Percentiles rank a stretch among this genome's conserved stretches.
Evolutionary conservation across 345 rosid genomes (phyloP).

Genomic region (Lenwebbia sp.): DNA sequence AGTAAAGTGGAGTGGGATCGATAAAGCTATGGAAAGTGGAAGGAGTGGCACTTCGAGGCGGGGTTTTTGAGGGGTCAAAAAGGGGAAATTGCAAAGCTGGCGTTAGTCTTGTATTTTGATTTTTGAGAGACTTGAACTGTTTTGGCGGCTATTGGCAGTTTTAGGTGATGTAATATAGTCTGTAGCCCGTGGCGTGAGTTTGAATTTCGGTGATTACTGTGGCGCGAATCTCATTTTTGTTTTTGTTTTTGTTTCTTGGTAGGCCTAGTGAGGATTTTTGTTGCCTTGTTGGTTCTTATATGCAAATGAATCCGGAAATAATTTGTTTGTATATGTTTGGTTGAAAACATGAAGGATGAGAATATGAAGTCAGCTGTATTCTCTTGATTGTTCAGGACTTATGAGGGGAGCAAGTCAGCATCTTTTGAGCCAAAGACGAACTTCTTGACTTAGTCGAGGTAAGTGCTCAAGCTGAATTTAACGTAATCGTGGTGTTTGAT

Average conservation of each 20-base stretch:
- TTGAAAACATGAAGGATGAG: neutral
- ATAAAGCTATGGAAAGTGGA: neutral
- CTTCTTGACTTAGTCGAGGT: neutral
- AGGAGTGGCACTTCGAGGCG: neutral
- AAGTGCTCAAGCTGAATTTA: neutral
- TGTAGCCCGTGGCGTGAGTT: neutral
- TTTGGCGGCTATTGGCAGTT: constrained; percentile 4
- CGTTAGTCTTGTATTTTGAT: neutral
- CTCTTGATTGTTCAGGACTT: neutral
- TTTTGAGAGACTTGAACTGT: neutral
- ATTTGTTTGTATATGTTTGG: neutral
- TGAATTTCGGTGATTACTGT: neutral
- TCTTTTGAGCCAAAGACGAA: neutral
- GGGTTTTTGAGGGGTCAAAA: neutral
- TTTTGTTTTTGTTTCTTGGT: neutral
- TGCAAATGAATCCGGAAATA: neutral
- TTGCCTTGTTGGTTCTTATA: neutral
- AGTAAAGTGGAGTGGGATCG: neutral
- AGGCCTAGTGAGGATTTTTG: neutral
- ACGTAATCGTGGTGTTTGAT: neutral
- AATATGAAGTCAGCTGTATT: neutral
- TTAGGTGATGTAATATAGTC: neutral
- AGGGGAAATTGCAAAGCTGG: neutral
- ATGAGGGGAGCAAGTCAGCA: neutral
- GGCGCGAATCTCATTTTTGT: neutral